Conservation (phyloP, 805 yeast genomes). For the Maudiozyma barnettii region DNA sequence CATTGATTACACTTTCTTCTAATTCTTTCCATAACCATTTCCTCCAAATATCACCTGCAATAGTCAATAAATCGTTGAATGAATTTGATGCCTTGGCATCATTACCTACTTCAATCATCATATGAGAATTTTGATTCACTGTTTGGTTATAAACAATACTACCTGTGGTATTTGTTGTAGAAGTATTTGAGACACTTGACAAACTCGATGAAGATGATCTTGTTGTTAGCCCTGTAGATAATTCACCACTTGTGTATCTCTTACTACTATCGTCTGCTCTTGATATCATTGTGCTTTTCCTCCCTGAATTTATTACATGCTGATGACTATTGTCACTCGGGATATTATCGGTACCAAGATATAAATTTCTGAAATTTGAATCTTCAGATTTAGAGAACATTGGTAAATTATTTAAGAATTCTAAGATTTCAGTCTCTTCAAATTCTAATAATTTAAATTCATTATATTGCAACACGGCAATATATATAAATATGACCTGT, state of each 20-base stretch:
- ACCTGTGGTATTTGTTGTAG: neutral
- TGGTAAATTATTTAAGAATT: constrained; percentile 49
- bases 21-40: constrained; percentile 64
- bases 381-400: constrained; percentile 28
- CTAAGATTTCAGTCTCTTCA: constrained; percentile 83
- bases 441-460: constrained; percentile 72
- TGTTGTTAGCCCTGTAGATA: constrained; percentile 8
- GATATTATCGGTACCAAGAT: constrained; percentile 7
- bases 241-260: constrained; percentile 3
- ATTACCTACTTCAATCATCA: constrained; percentile 29
- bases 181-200: neutral
- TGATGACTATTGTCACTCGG: neutral
- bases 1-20: constrained; percentile 31
- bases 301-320: neutral
- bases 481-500: constrained; percentile 62
- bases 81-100: constrained; percentile 43
- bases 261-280: neutral
- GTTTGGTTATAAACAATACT: neutral
- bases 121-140: constrained; percentile 9
- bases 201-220: constrained; percentile 2
- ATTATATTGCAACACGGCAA: constrained; percentile 73
- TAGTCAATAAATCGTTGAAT: constrained; percentile 62
- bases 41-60: constrained; percentile 85
- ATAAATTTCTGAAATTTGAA: constrained; percentile 21
- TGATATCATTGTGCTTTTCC: neutral